Conservation (phyloP, 768 basidiomycete genomes). For the Gymnopilus dilepis region DNA sequence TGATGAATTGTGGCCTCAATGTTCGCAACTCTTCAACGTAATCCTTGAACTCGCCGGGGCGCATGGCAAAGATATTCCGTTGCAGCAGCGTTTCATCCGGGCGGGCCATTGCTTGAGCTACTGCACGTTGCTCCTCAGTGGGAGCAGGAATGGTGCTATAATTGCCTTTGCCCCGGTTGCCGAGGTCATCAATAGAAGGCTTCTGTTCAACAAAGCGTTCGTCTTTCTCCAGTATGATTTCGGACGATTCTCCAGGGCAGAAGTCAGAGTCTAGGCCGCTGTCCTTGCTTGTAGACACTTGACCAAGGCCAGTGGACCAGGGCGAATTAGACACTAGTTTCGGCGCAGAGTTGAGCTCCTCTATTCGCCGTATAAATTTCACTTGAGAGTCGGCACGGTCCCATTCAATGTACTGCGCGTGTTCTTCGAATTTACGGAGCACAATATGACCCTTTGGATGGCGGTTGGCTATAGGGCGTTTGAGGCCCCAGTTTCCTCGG, state of each 20-base stretch:
- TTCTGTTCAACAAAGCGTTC: background rate
- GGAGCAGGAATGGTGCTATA: slow-evolving; percentile 27
- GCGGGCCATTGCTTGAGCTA: no score
- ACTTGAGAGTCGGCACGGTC: slow-evolving; percentile 66
- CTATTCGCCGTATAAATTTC: slow-evolving; percentile 69
- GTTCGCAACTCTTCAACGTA: slow-evolving; percentile 27
- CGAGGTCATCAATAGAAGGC: slow-evolving; percentile 3
- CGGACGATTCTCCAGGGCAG: slow-evolving; percentile 32
- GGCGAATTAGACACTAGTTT: slow-evolving; percentile 26
- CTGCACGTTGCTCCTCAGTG: background rate
- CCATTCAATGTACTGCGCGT: slow-evolving; percentile 82
- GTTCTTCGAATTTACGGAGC: slow-evolving; percentile 71
- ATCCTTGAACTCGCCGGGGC: slow-evolving; percentile 53
- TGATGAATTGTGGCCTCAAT: slow-evolving; percentile 46
- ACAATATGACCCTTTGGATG: slow-evolving; percentile 69
- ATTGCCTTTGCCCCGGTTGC: slow-evolving; percentile 25
- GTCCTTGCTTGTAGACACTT: slow-evolving; percentile 27
- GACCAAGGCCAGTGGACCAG: slow-evolving; percentile 49
- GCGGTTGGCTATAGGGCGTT: slow-evolving; percentile 76
- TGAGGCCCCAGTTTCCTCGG: slow-evolving; percentile 86
- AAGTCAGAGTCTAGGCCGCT: slow-evolving; percentile 37
- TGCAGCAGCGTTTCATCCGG: slow-evolving; percentile 20
- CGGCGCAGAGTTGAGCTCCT: slow-evolving; percentile 60
- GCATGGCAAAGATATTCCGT: slow-evolving; percentile 66
- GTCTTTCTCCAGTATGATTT: slow-evolving; percentile 3